These are phyloP conservation scores for Paecilomyces niveus DNA, from an alignment of 2,329 filamentous ascomycete genomes.

Conservation along the genomic window DNA sequence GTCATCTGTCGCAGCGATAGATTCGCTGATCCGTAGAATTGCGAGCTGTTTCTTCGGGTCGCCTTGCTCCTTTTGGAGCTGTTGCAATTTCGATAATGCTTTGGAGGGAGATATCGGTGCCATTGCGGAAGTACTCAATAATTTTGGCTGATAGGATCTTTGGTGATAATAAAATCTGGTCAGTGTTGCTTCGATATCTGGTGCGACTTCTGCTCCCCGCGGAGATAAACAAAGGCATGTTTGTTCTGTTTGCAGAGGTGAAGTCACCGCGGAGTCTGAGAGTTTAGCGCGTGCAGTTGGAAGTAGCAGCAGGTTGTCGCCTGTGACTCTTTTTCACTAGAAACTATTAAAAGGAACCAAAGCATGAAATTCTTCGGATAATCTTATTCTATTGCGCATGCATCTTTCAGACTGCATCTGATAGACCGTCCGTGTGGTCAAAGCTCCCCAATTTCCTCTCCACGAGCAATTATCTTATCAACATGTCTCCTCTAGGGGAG, in stretches of 20 bases:
- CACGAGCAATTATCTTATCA: slow-evolving; percentile 3
- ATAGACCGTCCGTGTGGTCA: neutral
- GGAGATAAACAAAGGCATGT: slow-evolving; percentile 6
- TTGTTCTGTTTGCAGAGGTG: slow-evolving; percentile 14
- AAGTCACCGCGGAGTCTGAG: slow-evolving; percentile 1
- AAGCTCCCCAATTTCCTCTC: neutral
- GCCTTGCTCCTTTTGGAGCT: slow-evolving; percentile 33
- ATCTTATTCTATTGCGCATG: neutral
- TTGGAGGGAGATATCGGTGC: slow-evolving; percentile 13
- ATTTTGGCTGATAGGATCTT: neutral
- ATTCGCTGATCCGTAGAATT: slow-evolving; percentile 70
- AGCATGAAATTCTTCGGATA: neutral
- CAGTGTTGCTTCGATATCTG: neutral
- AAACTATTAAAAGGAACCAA: neutral
- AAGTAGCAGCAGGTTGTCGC: neutral
- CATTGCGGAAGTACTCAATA: slow-evolving; percentile 8
- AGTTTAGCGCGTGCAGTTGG: neutral
- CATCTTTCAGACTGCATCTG: neutral
- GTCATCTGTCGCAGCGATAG: slow-evolving; percentile 48
- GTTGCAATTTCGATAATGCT: slow-evolving; percentile 41
- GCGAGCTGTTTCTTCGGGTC: slow-evolving; percentile 49
- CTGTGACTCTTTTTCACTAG: neutral
- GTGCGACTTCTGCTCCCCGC: neutral
- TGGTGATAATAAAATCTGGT: neutral
- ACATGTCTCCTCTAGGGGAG: slow-evolving; percentile 19